phyloP scores from a whole-genome alignment of 805 yeast species.

The Yarrowia keelungensis region DNA sequence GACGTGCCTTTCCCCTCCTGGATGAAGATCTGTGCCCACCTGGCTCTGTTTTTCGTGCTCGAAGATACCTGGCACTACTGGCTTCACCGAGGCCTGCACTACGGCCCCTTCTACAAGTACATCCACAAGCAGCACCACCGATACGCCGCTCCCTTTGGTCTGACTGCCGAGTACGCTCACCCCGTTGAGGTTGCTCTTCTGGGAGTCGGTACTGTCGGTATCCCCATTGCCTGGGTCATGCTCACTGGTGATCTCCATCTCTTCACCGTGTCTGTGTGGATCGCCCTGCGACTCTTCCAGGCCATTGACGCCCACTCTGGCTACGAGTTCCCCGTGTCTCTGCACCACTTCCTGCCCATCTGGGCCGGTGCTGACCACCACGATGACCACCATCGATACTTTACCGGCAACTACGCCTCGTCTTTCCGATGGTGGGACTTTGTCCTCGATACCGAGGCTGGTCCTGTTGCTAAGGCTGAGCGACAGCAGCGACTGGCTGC shows the following conservation, averaged over 20 bases:
- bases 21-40: conserved; percentile 66
- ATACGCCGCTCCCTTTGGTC: conserved; percentile 97
- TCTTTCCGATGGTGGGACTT: conserved; percentile 97
- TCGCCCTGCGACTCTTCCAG: conserved; percentile 85
- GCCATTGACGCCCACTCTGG: conserved; percentile 99
- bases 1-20: conserved; percentile 84
- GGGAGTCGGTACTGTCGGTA: conserved; percentile 96
- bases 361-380: conserved; percentile 99
- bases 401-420: conserved; percentile 93
- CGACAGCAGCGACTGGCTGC: conserved; percentile 3
- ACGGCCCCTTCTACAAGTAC: conserved; percentile 85
- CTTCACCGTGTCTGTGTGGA: conserved; percentile 90
- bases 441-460: conserved; percentile 67
- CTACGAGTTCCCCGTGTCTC: conserved; percentile 96
- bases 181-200: conserved; percentile 89
- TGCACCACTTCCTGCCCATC: conserved; percentile 89
- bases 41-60: conserved; percentile 76
- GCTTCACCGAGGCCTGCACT: conserved; percentile 90
- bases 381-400: conserved; percentile 95
- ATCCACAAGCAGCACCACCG: conserved; percentile 98
- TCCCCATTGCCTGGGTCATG: conserved; percentile 85
- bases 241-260: conserved; percentile 80
- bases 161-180: conserved; percentile 97
- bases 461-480: conserved; percentile 37
- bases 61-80: conserved; percentile 98